Conservation (phyloP, 139 green algal genomes). For the Coelastrella sp. region DNA sequence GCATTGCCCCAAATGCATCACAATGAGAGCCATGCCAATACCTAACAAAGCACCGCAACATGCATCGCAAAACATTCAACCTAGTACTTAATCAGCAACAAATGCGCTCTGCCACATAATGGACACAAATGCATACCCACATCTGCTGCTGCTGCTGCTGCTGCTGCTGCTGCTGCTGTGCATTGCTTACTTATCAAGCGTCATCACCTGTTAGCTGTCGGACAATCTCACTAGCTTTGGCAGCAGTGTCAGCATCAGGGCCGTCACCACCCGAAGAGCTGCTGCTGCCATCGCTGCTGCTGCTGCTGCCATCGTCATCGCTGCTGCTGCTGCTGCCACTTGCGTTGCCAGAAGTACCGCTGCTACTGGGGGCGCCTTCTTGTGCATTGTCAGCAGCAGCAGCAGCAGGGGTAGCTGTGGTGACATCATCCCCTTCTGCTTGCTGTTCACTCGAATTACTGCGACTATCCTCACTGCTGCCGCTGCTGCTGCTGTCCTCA, state of each 20-base stretch:
- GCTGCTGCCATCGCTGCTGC: neutral
- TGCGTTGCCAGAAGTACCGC: neutral
- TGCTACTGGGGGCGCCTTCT: neutral
- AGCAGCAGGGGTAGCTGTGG: constrained; percentile 4
- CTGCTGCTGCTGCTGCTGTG: too few relatives aligned
- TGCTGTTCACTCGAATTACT: neutral
- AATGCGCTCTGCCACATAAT: too few relatives aligned
- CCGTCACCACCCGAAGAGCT: neutral
- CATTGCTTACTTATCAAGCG: too few relatives aligned
- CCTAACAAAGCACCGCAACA: too few relatives aligned
- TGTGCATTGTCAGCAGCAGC: constrained; percentile 4
- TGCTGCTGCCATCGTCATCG: neutral
- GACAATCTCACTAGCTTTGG: neutral
- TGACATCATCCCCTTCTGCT: neutral
- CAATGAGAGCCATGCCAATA: too few relatives aligned
- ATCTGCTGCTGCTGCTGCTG: too few relatives aligned
- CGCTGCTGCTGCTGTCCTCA: neutral
- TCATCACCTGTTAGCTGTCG: neutral
- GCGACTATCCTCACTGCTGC: neutral
- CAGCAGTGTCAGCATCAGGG: constrained; percentile 15
- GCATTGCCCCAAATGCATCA: too few relatives aligned
- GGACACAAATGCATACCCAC: too few relatives aligned
- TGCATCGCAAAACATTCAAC: too few relatives aligned
- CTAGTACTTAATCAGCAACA: too few relatives aligned
- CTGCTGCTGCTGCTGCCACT: neutral